Conservation (phyloP, 176 grass and related monocot genomes). For the Bromus sterilis region DNA sequence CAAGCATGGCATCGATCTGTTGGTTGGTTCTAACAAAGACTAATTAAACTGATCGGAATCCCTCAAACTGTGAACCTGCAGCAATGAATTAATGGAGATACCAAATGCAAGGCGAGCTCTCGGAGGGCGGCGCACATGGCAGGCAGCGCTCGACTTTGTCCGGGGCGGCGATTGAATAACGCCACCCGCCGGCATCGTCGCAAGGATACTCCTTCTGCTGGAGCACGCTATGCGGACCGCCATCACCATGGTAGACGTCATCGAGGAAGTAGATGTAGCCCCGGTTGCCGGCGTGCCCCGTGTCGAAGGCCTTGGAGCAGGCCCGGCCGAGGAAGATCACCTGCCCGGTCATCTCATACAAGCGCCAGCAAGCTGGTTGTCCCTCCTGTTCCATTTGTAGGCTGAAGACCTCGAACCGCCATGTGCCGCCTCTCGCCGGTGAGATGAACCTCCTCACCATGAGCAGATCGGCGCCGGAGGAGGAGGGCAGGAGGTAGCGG, state of each 20-base stretch:
- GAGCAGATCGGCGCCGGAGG: too few species aligned
- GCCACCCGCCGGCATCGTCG: neutral
- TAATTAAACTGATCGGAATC: neutral
- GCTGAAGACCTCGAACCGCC: neutral
- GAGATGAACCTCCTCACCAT: too few species aligned
- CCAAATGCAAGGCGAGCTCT: neutral
- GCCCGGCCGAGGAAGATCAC: constrained; percentile 8
- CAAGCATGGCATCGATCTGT: too few species aligned
- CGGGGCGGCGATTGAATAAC: too few species aligned
- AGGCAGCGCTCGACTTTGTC: neutral
- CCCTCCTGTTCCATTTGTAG: neutral
- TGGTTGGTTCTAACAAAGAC: too few species aligned
- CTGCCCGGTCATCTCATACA: neutral
- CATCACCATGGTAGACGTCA: neutral
- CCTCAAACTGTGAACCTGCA: neutral
- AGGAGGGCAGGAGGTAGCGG: too few species aligned
- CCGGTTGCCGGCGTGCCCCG: neutral
- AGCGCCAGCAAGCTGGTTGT: neutral
- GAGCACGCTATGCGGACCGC: neutral
- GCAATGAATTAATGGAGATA: neutral
- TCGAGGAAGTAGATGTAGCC: constrained; percentile 19
- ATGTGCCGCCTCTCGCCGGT: too few species aligned
- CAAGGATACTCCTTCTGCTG: neutral
- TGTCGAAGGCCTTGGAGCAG: neutral
- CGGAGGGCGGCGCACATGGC: neutral